phyloP scores from a whole-genome alignment of 1,284 basidiomycete species.

The Cryptococcus maquisensis region DNA sequence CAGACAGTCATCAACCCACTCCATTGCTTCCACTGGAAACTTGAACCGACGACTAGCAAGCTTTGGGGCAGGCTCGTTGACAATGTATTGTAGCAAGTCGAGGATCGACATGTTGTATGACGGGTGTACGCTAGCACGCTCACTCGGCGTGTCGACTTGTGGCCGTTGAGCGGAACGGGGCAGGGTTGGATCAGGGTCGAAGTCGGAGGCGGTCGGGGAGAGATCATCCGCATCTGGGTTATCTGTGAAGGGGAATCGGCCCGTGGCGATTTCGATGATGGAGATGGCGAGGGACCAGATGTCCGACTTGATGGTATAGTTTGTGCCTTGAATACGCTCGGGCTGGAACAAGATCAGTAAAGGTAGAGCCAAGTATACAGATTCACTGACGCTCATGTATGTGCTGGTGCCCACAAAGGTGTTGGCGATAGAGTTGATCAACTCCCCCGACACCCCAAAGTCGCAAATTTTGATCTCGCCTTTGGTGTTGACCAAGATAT shows the following conservation, averaged over 20 bases:
- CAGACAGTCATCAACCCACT: slow-evolving; percentile 77
- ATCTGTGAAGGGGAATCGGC: slow-evolving; percentile 86
- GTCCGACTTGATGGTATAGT: slow-evolving; percentile 96
- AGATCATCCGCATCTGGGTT: slow-evolving; percentile 59
- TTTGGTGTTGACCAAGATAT: slow-evolving; percentile 87
- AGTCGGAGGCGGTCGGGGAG: slow-evolving; percentile 10
- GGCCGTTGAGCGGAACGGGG: slow-evolving; percentile 35
- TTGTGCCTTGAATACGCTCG: slow-evolving; percentile 95
- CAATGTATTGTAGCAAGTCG: slow-evolving; percentile 94
- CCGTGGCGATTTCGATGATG: slow-evolving; percentile 86
- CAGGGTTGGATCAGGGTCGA: slow-evolving; percentile 44
- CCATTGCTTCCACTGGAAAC: slow-evolving; percentile 66
- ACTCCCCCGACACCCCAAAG: slow-evolving; percentile 96
- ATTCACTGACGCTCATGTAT: slow-evolving; percentile 88
- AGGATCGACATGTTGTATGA: slow-evolving; percentile 95
- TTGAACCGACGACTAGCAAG: slow-evolving; percentile 52
- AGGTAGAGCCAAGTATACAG: not conserved
- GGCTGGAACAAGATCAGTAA: slow-evolving; percentile 58
- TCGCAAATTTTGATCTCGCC: slow-evolving; percentile 99
- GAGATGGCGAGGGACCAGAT: slow-evolving; percentile 96
- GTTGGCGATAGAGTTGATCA: slow-evolving; percentile 97
- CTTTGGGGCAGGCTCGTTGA: slow-evolving; percentile 87
- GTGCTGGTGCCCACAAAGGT: slow-evolving; percentile 98
- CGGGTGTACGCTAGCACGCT: slow-evolving; percentile 60
- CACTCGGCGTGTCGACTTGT: slow-evolving; percentile 27